These are phyloP conservation scores for Piper betle DNA, from an alignment of 164 flowering plant genomes.

Conservation along the genomic window DNA sequence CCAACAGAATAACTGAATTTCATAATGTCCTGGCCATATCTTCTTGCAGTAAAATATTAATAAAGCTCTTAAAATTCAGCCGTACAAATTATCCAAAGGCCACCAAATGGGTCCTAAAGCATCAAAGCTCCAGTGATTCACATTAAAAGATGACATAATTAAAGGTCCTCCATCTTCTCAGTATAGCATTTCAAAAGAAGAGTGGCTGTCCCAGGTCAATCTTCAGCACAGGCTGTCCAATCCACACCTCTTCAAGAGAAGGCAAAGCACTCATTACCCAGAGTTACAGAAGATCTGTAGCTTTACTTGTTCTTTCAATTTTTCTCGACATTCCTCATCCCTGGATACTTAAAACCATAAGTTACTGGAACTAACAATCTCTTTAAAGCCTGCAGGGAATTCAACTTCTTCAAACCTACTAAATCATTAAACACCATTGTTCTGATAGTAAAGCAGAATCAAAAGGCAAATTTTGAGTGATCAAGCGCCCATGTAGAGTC, in stretches of 20 bases:
- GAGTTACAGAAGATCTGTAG: background rate
- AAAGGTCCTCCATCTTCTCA: background rate
- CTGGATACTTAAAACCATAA: conserved; percentile 4
- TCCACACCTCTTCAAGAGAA: background rate
- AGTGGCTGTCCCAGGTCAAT: too few species aligned
- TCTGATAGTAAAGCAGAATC: conserved; percentile 40
- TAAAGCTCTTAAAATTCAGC: background rate
- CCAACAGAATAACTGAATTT: background rate
- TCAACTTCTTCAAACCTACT: conserved; percentile 24
- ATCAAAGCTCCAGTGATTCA: background rate
- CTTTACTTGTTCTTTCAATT: conserved; percentile 2
- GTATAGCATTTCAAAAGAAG: background rate
- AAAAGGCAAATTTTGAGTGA: conserved; percentile 26
- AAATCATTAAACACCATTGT: conserved; percentile 49
- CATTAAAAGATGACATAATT: background rate
- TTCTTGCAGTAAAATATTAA: background rate
- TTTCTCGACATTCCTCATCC: background rate
- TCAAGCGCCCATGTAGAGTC: conserved; percentile 19
- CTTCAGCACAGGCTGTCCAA: background rate
- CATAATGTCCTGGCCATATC: background rate
- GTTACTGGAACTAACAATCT: conserved; percentile 2
- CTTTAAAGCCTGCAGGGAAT: conserved; percentile 21
- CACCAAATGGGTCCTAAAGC: background rate
- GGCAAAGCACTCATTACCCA: background rate
- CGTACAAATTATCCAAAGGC: conserved; percentile 3